Evolutionary conservation across 2,329 filamentous ascomycete species (phyloP).

Genomic region (Penicillium sp.): DNA sequence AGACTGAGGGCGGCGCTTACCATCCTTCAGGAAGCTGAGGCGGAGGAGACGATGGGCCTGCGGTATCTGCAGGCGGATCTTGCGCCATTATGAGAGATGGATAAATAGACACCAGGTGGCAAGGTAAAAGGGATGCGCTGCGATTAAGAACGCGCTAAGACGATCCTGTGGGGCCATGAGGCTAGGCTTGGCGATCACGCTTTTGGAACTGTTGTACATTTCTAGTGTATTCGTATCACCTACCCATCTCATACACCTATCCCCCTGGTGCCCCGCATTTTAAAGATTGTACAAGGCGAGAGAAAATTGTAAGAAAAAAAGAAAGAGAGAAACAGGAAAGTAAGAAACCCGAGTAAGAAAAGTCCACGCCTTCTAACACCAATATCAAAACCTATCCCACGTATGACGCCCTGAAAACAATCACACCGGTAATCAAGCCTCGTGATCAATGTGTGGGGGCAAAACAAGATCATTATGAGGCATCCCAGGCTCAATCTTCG

Average conservation of each 20-base stretch:
- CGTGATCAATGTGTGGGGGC: background rate
- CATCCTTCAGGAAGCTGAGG: slow-evolving; percentile 40
- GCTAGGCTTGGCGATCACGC: slow-evolving; percentile 20
- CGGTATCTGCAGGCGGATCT: slow-evolving; percentile 36
- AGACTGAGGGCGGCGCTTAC: slow-evolving; percentile 24
- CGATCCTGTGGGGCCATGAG: slow-evolving; percentile 21
- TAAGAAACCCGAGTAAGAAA: background rate
- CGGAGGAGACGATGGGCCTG: slow-evolving; percentile 39
- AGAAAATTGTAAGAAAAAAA: background rate
- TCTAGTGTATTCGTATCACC: background rate
- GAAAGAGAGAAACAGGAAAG: background rate
- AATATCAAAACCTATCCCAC: background rate
- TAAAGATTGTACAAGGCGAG: background rate
- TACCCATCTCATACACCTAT: no score
- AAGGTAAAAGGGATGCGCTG: background rate
- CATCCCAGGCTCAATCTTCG: slow-evolving; percentile 22
- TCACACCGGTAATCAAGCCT: background rate
- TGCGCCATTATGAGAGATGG: slow-evolving; percentile 22
- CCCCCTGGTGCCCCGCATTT: background rate
- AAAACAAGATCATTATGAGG: slow-evolving; percentile 17
- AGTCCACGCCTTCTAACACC: background rate
- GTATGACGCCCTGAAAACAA: background rate
- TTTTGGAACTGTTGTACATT: background rate
- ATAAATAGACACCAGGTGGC: background rate
- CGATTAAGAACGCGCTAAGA: slow-evolving; percentile 1